Evolutionary conservation across 257 asterid genomes (phyloP).

Genomic region (Ehretia macrophylla): DNA sequence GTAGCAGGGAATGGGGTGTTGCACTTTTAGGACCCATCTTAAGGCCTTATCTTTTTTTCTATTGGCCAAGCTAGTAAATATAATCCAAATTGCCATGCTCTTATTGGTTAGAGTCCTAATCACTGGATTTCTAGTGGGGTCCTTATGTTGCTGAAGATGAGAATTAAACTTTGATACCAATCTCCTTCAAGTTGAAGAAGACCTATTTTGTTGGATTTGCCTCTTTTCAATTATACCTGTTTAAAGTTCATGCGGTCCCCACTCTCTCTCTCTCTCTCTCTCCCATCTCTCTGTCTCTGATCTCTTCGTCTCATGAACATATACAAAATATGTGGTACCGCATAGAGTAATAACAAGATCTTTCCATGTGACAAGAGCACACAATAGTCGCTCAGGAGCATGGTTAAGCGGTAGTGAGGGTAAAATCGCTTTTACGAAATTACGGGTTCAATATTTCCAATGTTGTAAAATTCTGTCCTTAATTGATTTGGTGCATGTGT

Average conservation of each 20-base stretch:
- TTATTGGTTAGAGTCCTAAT: slow-evolving; percentile 49
- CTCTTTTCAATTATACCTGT: slow-evolving; percentile 15
- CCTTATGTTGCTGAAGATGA: slow-evolving; percentile 15
- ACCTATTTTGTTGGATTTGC: slow-evolving; percentile 41
- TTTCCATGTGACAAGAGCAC: too few species aligned
- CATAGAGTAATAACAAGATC: too few species aligned
- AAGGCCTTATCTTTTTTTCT: slow-evolving; percentile 47
- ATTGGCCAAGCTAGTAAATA: slow-evolving; percentile 44
- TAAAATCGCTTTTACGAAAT: too few species aligned
- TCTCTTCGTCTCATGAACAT: background rate
- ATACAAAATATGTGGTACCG: background rate
- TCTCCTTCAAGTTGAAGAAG: slow-evolving; percentile 31
- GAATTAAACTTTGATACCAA: too few species aligned
- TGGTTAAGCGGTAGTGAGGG: too few species aligned
- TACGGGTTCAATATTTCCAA: too few species aligned
- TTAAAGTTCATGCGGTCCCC: slow-evolving; percentile 9
- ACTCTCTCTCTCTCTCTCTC: too few species aligned
- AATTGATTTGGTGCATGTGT: too few species aligned
- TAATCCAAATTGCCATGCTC: slow-evolving; percentile 31
- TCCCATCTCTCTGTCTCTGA: too few species aligned
- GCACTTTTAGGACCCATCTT: slow-evolving; percentile 31
- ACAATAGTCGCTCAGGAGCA: too few species aligned
- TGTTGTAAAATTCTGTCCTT: too few species aligned
- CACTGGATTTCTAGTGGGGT: slow-evolving; percentile 52
- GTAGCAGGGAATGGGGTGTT: slow-evolving; percentile 20